Evolutionary conservation across 2,329 filamentous ascomycete genomes (phyloP), one percentile per base, ranked within the genome.

Genomic region (Trichoderma cornu-damae): DNA sequence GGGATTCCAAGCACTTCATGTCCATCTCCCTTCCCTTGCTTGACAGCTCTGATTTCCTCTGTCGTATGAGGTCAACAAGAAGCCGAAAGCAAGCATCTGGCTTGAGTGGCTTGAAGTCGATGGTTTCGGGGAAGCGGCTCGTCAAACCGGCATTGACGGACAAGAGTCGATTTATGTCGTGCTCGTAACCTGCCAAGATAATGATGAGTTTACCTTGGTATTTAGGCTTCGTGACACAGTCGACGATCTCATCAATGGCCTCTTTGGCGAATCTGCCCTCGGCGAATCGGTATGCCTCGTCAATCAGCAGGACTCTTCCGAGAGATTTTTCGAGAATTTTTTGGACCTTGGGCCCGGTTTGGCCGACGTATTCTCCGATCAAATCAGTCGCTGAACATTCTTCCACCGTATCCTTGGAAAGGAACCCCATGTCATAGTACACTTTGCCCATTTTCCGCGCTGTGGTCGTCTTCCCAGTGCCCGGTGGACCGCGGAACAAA

Each of bases 381-480:
- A 92, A 67, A 32, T 91, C 86, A 0, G 83, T 82, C 0, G 85
- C 84, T 0, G 88, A 90, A 44, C 78, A 81, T 54, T 90, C 85
- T 0, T 84, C 67, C 0, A 90, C 84, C 24, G 85, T 79, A 0
- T 76, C 77, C 0, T 74, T 75, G 0, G 80, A 71, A 0, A 92
- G 71, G 32, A 91, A 81, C 0, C 87, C 87, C 77, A 90, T 82
- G 62, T 91, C 84, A 64, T 89, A 91, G 65, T 83, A 92, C 0
- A 92, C 75, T 60, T 89, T 81, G 3, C 88, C 88, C 78, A 92
- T 88, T 60, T 85, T 87, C n/a, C 79, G 73, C 0, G 89, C 89
- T 0, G 77, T 89, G 0, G 84, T 85, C 0, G 87, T 90, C 65
- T 91, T 91, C 0, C 88, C 88, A 0, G 87, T 90, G 0, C 84